A percentile compares a stretch with the other conserved stretches of the same genome.
phyloP scores from a whole-genome alignment of 1,284 basidiomycete species.

The Dichomitus squalens region DNA sequence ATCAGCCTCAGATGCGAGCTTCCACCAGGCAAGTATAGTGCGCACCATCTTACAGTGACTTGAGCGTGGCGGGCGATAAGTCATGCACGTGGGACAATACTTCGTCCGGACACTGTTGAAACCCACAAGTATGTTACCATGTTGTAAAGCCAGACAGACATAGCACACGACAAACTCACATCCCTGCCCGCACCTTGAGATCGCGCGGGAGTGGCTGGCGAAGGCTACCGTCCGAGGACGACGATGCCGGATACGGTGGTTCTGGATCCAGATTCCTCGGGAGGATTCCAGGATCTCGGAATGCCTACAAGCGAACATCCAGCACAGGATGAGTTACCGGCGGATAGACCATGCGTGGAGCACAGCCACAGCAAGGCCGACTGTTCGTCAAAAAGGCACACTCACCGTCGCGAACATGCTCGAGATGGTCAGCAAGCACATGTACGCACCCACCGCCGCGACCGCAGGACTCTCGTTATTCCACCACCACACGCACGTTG shows the following conservation, averaged over 20 bases:
- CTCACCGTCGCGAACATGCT: constrained; percentile 78
- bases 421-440: constrained; percentile 74
- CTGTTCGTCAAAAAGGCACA: background rate
- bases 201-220: constrained; percentile 79
- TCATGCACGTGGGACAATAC: constrained; percentile 89
- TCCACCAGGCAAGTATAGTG: constrained; percentile 2
- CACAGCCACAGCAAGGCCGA: constrained; percentile 21
- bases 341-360: constrained; percentile 6
- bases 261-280: constrained; percentile 84
- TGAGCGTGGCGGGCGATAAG: constrained; percentile 87
- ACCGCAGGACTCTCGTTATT: constrained; percentile 73
- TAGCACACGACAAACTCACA: constrained; percentile 53
- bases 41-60: constrained; percentile 91
- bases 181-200: constrained; percentile 74
- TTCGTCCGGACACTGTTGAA: constrained; percentile 79
- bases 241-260: constrained; percentile 69
- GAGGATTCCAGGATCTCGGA: constrained; percentile 88
- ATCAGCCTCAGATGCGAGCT: background rate
- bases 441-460: constrained; percentile 74
- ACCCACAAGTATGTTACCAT: constrained; percentile 11
- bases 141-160: background rate
- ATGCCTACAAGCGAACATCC: constrained; percentile 51
- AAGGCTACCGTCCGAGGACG: constrained; percentile 60
- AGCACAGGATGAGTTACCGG: constrained; percentile 15
- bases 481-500: constrained; percentile 90